These are phyloP conservation scores for Melocanna baccifera DNA, from an alignment of 176 grass and related monocot species.

Conservation along the genomic window DNA sequence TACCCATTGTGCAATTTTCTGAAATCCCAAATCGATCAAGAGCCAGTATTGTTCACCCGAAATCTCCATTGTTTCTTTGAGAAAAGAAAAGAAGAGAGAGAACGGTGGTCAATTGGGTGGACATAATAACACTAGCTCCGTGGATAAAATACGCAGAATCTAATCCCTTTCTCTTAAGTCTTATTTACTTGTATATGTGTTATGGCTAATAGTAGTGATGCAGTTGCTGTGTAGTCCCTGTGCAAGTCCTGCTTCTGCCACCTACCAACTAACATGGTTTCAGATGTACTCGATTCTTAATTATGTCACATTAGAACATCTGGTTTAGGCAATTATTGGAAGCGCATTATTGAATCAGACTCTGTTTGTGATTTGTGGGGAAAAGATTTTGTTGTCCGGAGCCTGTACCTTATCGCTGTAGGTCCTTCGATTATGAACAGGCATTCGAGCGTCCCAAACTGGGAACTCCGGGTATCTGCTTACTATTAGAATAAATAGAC, in stretches of 20 bases:
- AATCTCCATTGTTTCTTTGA: not conserved
- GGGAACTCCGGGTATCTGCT: fast-evolving
- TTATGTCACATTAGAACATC: not conserved
- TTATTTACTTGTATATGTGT: not conserved
- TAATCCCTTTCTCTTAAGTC: not conserved
- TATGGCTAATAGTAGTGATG: not conserved
- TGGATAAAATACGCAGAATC: not conserved
- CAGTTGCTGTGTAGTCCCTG: not conserved
- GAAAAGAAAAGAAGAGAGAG: not conserved
- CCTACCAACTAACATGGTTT: not conserved
- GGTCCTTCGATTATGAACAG: not conserved
- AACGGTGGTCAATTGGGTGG: not conserved
- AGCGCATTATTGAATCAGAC: not conserved
- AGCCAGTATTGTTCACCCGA: not conserved
- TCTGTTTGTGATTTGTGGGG: not conserved
- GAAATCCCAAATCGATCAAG: not conserved
- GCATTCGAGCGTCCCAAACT: not conserved
- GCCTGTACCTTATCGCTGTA: no score
- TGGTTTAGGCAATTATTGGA: not conserved
- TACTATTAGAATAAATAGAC: not conserved
- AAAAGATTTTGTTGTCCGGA: not conserved
- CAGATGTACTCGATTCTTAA: not conserved
- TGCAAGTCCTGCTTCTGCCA: not conserved
- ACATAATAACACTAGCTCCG: not conserved
- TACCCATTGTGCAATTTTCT: not conserved